phyloP scores from a whole-genome alignment of 352 stramenopile genomes.

The Saprolegnia parasitica region DNA sequence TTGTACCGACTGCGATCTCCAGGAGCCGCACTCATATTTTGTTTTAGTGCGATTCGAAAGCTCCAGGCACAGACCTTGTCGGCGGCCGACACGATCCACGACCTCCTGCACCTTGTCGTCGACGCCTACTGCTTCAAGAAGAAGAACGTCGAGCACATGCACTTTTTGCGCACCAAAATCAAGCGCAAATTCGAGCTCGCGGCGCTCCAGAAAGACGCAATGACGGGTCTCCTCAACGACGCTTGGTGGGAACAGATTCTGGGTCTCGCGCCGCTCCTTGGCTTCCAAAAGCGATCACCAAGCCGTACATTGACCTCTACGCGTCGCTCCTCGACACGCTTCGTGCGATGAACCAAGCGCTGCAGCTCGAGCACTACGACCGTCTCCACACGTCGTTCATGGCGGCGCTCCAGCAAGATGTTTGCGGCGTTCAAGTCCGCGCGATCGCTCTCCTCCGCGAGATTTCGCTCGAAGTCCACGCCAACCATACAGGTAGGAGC shows the following conservation, averaged over 20 bases:
- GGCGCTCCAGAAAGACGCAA: constrained; percentile 44
- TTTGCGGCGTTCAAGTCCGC: constrained; percentile 68
- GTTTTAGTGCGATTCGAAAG: constrained; percentile 45
- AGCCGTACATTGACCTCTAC: constrained; percentile 62
- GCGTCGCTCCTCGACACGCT: constrained; percentile 61
- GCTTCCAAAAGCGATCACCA: constrained; percentile 65
- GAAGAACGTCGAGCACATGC: constrained; percentile 81
- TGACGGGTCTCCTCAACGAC: constrained; percentile 55
- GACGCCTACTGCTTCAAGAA: constrained; percentile 86
- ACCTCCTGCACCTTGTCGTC: constrained; percentile 74
- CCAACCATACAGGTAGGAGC: constrained; percentile 41
- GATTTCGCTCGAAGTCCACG: constrained; percentile 58
- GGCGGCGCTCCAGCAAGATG: constrained; percentile 70
- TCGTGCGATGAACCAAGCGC: constrained; percentile 65
- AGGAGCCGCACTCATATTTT: background rate
- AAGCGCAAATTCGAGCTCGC: constrained; percentile 62
- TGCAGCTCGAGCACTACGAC: constrained; percentile 76
- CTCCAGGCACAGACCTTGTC: constrained; percentile 48
- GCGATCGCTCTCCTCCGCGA: constrained; percentile 62
- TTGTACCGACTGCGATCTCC: constrained; percentile 39
- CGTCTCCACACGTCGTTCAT: constrained; percentile 67
- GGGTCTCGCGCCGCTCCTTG: constrained; percentile 54
- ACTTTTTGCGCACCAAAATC: constrained; percentile 72
- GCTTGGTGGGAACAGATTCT: constrained; percentile 82
- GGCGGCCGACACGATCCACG: constrained; percentile 53